A percentile compares a stretch with the other conserved stretches of the same genome.
Conservation (phyloP, 2,329 filamentous ascomycete genomes). For the Fusarium pseudograminearum region DNA sequence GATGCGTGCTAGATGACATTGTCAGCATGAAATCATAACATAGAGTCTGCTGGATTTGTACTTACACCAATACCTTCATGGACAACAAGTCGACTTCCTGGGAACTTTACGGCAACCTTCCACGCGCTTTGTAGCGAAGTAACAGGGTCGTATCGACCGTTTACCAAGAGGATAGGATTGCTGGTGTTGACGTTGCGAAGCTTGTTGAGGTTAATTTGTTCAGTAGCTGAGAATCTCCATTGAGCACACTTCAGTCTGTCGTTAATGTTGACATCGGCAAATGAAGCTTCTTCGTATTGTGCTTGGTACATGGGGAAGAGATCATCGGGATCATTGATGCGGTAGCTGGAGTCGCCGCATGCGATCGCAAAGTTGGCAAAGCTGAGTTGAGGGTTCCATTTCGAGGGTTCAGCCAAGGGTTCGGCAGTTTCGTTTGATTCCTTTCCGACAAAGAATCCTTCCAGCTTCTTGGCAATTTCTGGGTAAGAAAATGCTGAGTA, state of each 20-base stretch:
- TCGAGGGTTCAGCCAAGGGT: not conserved
- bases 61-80: slow-evolving; percentile 19
- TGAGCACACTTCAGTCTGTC: not conserved
- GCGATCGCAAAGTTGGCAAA: not conserved
- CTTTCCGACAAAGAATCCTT: not conserved
- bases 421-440: not conserved
- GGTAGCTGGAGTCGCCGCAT: not conserved
- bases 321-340: not conserved
- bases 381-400: not conserved
- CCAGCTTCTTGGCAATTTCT: not conserved
- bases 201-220: not conserved
- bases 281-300: not conserved
- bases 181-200: slow-evolving; percentile 6
- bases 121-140: not conserved
- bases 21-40: not conserved
- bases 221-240: slow-evolving; percentile 4
- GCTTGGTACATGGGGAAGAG: slow-evolving; percentile 20
- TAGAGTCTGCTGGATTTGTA: not conserved
- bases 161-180: not conserved
- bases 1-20: not conserved
- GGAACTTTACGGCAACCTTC: slow-evolving; percentile 1
- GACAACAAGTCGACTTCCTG: slow-evolving; percentile 9
- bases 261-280: not conserved
- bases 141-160: not conserved
- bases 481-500: not conserved